Base-by-base conservation (phyloP, 768 basidiomycete genomes). In the Pulveroboletus sp. region DNA sequence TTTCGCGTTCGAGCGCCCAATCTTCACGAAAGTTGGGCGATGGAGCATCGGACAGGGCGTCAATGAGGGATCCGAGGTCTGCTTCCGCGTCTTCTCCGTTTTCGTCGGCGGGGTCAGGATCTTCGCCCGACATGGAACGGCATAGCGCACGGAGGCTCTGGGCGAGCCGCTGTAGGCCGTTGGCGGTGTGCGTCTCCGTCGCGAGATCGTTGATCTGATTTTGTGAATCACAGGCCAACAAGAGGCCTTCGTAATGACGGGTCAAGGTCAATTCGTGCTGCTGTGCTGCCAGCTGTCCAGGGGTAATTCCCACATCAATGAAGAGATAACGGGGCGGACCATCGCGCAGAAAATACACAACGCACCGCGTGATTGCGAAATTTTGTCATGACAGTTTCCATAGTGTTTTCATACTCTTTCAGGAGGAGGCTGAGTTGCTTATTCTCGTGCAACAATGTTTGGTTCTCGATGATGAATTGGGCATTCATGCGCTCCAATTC, bases 351-450 rank as follows among this genome's bases (percentile, higher is more conserved):
- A 50, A 44, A 31, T 35, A 16, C 12, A 38, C 29, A 36, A 77
- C 90, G 61, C 60, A 95, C 93, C 12, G 91, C 84, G 63, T 97
- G 87, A 50, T 85, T 86, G 51, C 94, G 79, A 66, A 98, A 97
- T 70, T 97, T 97, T 44, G 83, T 72, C 96, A 99, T 98, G 64
- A 98, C 89, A 24, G 85, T 93, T 60, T 97, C 94, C 75, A 99
- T 79, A 4, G 94, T 96, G 46, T 76, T 75, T 66, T 98, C 94
- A 64, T 98, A 95, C 68, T 99, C 96, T 63, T 93, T 94, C 49
- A 98, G 74, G 23, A 99, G 75, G 23, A 81, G 59, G 56, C 85
- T 86, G 26, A 98, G 78, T 63, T 98, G 95, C 66, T 90, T 93
- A 74, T 99, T 98, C 70, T 99, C 96, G 54, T 97, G 86, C 42